phyloP scores from a whole-genome alignment of 192 early-diverging fungal species.

The Coemansia asiatica region DNA sequence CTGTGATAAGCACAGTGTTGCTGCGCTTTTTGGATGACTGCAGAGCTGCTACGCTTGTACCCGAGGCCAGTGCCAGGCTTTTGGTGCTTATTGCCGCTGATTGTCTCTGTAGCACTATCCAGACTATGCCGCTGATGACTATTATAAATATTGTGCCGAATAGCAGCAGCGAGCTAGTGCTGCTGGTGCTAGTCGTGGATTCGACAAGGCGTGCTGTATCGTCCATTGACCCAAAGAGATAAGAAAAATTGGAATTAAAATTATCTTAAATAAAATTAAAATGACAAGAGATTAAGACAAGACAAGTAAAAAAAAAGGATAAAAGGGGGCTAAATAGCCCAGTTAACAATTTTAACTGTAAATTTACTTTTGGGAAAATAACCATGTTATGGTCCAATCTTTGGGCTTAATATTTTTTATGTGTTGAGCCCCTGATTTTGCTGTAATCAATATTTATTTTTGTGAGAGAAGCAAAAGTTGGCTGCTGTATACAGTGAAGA shows the following conservation, averaged over 20 bases:
- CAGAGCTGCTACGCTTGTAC: constrained; percentile 11
- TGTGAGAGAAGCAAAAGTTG: too few species aligned
- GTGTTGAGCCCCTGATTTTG: too few species aligned
- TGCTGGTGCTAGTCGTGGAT: too few species aligned
- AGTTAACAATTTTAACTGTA: too few species aligned
- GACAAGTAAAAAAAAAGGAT: too few species aligned
- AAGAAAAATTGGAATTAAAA: not conserved
- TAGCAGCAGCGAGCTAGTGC: constrained; percentile 1
- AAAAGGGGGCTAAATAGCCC: too few species aligned
- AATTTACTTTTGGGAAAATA: too few species aligned
- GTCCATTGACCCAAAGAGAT: not conserved
- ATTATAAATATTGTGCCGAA: constrained; percentile 6
- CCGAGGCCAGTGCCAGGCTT: constrained; percentile 32
- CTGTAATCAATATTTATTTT: too few species aligned
- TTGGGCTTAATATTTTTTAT: too few species aligned
- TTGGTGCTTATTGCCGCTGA: constrained; percentile 42
- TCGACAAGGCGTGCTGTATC: not conserved
- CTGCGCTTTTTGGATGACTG: constrained; percentile 24
- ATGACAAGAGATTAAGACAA: too few species aligned
- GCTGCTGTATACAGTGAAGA: too few species aligned
- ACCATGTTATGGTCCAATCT: too few species aligned
- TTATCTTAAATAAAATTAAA: not conserved
- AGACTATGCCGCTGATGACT: constrained; percentile 8
- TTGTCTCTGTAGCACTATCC: constrained; percentile 35
- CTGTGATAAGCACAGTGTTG: constrained; percentile 33